Percentiles rank a stretch among this genome's conserved stretches.
Evolutionary conservation across 768 basidiomycete species (phyloP).

Genomic region (Pisolithus orientalis): DNA sequence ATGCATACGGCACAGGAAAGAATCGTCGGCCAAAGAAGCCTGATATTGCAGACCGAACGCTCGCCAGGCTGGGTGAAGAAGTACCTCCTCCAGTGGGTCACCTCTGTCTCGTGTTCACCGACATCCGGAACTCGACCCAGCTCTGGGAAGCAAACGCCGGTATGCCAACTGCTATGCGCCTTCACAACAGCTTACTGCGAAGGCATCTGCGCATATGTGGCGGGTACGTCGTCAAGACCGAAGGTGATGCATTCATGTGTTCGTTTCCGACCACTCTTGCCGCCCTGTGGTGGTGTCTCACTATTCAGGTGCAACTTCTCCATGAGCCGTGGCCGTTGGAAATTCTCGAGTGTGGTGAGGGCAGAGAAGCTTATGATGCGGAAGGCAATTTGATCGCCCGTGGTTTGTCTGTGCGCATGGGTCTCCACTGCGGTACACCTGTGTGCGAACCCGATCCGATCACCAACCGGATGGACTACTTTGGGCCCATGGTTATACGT

Average conservation of each 20-base stretch:
- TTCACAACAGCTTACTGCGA: slow-evolving; percentile 85
- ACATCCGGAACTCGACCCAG: slow-evolving; percentile 94
- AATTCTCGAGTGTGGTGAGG: slow-evolving; percentile 89
- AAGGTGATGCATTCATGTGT: slow-evolving; percentile 99
- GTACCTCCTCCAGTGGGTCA: slow-evolving; percentile 82
- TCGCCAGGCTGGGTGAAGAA: slow-evolving; percentile 66
- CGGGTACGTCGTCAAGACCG: slow-evolving; percentile 98
- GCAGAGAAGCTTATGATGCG: slow-evolving; percentile 66
- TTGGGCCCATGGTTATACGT: slow-evolving; percentile 94
- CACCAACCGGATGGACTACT: slow-evolving; percentile 96
- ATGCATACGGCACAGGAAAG: slow-evolving; percentile 21
- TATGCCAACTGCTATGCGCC: slow-evolving; percentile 88
- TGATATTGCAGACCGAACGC: slow-evolving; percentile 49
- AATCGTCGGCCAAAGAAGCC: slow-evolving; percentile 36
- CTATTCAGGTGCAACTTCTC: slow-evolving; percentile 78
- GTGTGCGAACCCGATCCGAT: slow-evolving; percentile 88
- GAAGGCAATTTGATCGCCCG: slow-evolving; percentile 68
- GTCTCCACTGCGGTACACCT: slow-evolving; percentile 88
- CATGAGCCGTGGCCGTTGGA: slow-evolving; percentile 87
- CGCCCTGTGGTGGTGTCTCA: slow-evolving; percentile 86
- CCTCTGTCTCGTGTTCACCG: slow-evolving; percentile 93
- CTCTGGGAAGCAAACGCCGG: slow-evolving; percentile 95
- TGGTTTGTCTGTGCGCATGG: slow-evolving; percentile 94
- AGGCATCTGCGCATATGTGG: slow-evolving; percentile 84
- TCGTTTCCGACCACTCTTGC: slow-evolving; percentile 87